Base-by-base conservation (phyloP, 1,284 basidiomycete species). In the Boletellus deceptivus region DNA sequence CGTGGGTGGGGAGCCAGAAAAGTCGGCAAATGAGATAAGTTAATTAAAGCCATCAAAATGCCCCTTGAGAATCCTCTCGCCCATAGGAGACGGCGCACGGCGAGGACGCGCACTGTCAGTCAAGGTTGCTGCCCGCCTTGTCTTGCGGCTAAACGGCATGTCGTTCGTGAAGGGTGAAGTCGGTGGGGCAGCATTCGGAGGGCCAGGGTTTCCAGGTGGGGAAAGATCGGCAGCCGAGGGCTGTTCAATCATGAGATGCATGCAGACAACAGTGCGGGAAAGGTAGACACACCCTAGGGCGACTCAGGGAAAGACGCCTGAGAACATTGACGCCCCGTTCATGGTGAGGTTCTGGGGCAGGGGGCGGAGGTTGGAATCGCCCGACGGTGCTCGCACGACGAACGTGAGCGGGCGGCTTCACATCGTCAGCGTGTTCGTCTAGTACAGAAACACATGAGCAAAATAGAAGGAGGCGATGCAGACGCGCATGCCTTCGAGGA, bases 11-110 rank as follows among this genome's bases (percentile, higher is more conserved):
- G 37, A 25, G 46, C 37, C 22, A 42, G 22, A 52, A 48, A 20
- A 35, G 16, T 29, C 20, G 18, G 29, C 24, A 2, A 36, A 55
- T 36, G 41, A 18, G 33, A 43, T 48, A 46, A 50, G 41, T 64
- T 61, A 85, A 67, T 86, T 86, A 74, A 90, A 90, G 37, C 88
- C 84, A 62, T 90, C 87, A 58, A 90, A 90, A 59, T 90, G 88
- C 10, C 87, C 87, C 72, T 86, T 90, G 55, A 90, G 76, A 53
- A 90, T 90, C 52, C 87, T 77, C 70, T 90, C 87, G 55, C 87
- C 88, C 88, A 90, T 90, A 3, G 88, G 87, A 33, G 86, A 88
- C n/a, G 87, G 87, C 4, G 84, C 86, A 50, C 87, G 73, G 44
- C 78, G 83, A 14, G 76, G 78, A 46, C 76, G 57, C 3, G 64